Evolutionary conservation across 176 grass and related monocot species (phyloP), one percentile per base, ranked within the genome.

Genomic region (Eleusine indica): DNA sequence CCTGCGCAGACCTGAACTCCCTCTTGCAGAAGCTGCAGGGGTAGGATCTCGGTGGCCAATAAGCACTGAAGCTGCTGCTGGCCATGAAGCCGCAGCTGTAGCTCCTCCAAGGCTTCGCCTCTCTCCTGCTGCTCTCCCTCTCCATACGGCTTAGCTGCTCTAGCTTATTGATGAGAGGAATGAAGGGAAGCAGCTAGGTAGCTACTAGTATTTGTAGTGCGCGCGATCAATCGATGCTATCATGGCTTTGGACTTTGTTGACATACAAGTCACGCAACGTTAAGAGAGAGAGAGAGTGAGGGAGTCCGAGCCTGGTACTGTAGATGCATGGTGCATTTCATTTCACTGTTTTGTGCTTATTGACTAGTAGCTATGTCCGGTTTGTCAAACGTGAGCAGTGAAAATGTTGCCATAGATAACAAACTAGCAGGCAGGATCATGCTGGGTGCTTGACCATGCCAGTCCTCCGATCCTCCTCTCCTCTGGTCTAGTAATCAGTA

Each of bases 1-100:
- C 88, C 79, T 90, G 88, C 66, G 88, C 88, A 1, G 83, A 90
- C 67, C 88, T 65, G 79, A 90, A 90, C 78, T 90, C 88, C 79
- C 88, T 82, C 78, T 49, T 73, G 83, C 88, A 90, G 88, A 90
- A 90, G 79, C 88, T 77, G 83, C 88, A 90, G 51, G 79, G 58
- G 73, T 89, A 89, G 22, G 83, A 72, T 22, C 88, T 52, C 46
- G 87, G 87, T n/a, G 81, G 78, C 87, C 82, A 47, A 47, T 35
- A 80, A 11, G 54, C 8, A 65, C 67, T 5, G 61, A 19, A 54
- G 52, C 48, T 37, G 84, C 14, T 35, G 32, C 32, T 40, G 16
- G n/a, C 61, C 21, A 49, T 9, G 63, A 74, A 71, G 73, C 73
- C 68, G 57, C 30, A 71, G 42, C 65, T 82, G 15, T 74, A 69